Evolutionary conservation across 305 asterid genomes (phyloP).

Genomic region (Fraxinus paxiana): DNA sequence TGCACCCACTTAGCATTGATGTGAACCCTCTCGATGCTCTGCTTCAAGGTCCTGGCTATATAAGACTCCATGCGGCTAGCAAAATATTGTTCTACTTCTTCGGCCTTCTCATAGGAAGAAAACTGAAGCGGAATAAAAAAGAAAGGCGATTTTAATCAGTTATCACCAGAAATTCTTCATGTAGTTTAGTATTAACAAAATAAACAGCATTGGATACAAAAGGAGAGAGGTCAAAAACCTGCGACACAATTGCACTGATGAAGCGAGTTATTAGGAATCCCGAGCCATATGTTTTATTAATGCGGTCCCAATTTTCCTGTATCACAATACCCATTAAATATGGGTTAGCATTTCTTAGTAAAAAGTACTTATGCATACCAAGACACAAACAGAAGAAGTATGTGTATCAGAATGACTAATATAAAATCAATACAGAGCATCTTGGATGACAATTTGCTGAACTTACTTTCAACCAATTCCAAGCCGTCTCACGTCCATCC

Average conservation of each 20-base stretch:
- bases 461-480: slow-evolving; percentile 92
- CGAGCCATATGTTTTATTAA: slow-evolving; percentile 66
- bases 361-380: neutral
- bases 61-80: slow-evolving; percentile 70
- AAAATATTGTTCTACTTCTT: slow-evolving; percentile 67
- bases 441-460: neutral
- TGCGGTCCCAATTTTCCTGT: slow-evolving; percentile 82
- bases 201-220: neutral
- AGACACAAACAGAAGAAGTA: neutral
- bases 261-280: slow-evolving; percentile 78
- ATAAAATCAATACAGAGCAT: neutral
- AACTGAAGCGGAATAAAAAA: slow-evolving; percentile 40
- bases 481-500: slow-evolving; percentile 76
- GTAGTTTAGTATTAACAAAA: neutral
- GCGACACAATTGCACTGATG: slow-evolving; percentile 66
- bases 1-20: slow-evolving; percentile 78
- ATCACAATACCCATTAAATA: neutral
- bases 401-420: neutral
- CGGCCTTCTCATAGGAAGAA: slow-evolving; percentile 64
- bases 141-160: neutral
- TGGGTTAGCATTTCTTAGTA: neutral
- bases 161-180: neutral
- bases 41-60: slow-evolving; percentile 81
- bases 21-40: slow-evolving; percentile 76
- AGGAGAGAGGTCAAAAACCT: slow-evolving; percentile 44